Conservation (phyloP, 1,139 yeast species). For the Candida sp. region DNA sequence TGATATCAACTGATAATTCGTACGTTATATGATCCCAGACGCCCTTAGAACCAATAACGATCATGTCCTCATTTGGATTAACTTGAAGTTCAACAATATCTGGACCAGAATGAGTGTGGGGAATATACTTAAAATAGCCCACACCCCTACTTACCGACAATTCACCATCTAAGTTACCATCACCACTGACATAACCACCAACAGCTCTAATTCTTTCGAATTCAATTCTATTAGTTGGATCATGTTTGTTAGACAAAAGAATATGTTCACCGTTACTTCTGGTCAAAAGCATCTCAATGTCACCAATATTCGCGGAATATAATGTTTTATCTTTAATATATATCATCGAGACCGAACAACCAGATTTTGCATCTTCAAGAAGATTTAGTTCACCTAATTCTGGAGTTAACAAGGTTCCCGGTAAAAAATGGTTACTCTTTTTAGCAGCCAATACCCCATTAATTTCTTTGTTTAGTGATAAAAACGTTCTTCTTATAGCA, state of each 20-base stretch:
- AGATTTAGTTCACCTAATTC: conserved; percentile 45
- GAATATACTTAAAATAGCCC: conserved; percentile 83
- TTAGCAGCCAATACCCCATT: conserved; percentile 39
- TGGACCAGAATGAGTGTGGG: conserved; percentile 90
- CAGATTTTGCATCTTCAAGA: conserved; percentile 72
- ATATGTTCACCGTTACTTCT: conserved; percentile 78
- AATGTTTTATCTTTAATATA: conserved; percentile 70
- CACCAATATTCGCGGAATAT: conserved; percentile 90
- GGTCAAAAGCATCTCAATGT: conserved; percentile 77
- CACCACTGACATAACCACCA: conserved; percentile 87
- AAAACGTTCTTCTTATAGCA: conserved; percentile 78
- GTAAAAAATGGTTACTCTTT: conserved; percentile 24
- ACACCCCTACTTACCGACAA: conserved; percentile 86
- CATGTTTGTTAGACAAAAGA: conserved; percentile 74
- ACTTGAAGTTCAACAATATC: conserved; percentile 62
- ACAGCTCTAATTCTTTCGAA: conserved; percentile 85
- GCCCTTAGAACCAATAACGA: conserved; percentile 81
- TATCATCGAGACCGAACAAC: conserved; percentile 80
- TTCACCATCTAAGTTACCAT: conserved; percentile 82
- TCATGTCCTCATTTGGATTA: conserved; percentile 73
- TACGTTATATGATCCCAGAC: conserved; percentile 83
- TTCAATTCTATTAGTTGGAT: conserved; percentile 77
- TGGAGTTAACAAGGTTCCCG: conserved; percentile 17
- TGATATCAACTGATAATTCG: conserved; percentile 88
- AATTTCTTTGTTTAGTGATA: conserved; percentile 78